Base-by-base conservation (phyloP, 1,284 basidiomycete species). In the Malassezia sympodialis region DNA sequence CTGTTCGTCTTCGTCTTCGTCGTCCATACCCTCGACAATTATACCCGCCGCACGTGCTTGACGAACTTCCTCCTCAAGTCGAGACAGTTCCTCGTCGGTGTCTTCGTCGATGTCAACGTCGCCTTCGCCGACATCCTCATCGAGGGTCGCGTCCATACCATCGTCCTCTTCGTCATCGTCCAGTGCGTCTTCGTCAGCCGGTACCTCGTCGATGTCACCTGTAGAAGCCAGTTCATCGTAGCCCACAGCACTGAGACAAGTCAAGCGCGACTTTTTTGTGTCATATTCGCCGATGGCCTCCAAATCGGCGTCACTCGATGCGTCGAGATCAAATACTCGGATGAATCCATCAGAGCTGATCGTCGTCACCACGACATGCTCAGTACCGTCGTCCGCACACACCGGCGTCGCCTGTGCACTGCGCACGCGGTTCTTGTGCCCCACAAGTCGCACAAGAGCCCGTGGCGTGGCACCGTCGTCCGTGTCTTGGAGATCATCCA, bases 271-370 rank as follows among this genome's bases (percentile, higher is more conserved):
- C 7, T 67, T 65, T 21, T 66, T 65, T 24, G 72, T 74, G 45
- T 69, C 62, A 46, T 65, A 68, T 26, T 40, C 15, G 8, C 61
- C 69, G 24, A 62, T 46, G 30, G 65, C 45, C 26, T 63, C 45
- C 7, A 67, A 46, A 12, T 58, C 56, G 32, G 61, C 35, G 6
- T 32, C 34, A 12, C 24, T 17, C 7, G 35, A 23, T 8, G 35
- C 24, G 14, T 49, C 2, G 24, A 72, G 58, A 44, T 72, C 63
- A 40, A 70, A 74, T 10, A 67, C 62, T 31, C 69, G 67, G 43
- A 74, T 64, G 8, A 60, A 55, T 7, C 72, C 72, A 49, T 74
- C 72, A 0, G 72, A 72, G n/a, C 65, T 69, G 57, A 72, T 68
- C 17, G 68, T 72, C 26, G 60, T 49, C 12, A 62, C 65, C 2